Evolutionary conservation across 192 early-diverging fungal genomes (phyloP), one percentile per base, ranked within the genome.

Genomic region (Entomortierella chlamydospora): DNA sequence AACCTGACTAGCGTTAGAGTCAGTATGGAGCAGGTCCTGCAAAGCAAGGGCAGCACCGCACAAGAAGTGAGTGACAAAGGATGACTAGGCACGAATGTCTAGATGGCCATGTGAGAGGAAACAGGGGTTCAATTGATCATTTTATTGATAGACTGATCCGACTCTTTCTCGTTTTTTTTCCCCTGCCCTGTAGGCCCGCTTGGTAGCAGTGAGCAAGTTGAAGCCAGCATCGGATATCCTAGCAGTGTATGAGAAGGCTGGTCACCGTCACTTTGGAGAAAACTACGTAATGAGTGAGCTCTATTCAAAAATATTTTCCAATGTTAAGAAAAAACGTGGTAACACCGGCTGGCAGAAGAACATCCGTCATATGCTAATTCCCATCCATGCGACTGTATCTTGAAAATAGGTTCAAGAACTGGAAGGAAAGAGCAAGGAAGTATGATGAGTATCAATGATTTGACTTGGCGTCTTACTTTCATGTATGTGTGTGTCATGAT

Each of bases 191-290:
- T 70, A 83, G 66, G 87, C 83, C 17, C 88, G 92, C 0, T 81
- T 99, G 43, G 98, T 99, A 0, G 97, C 98, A 0, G 95, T 99
- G 37, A 95, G 92, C 83, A 99, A 99, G 81, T 91, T 90, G 43
- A 98, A 98, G 83, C 95, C 97, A 18, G 85, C 83, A 18, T 87
- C 88, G 7, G 96, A 95, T 82, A 87, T 99, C 34, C 47, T 86
- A 68, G 86, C 84, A 0, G 93, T 92, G 5, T 96, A 98, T 72
- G 86, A 91, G 34, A 76, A 68, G 22, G 56, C 71, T n/a, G 94
- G 95, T 0, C 98, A 99, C 43, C 87, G 93, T 23, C 95, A 99
- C 65, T 99, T 98, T 85, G 98, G 98, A 67, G 98, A 99, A 58
- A 99, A 99, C 81, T 95, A 95, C 84, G 94, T 94, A 85, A 70